Evolutionary conservation across 108 stramenopile species (phyloP).

Genomic region (Cyclostephanos invisitatus): DNA sequence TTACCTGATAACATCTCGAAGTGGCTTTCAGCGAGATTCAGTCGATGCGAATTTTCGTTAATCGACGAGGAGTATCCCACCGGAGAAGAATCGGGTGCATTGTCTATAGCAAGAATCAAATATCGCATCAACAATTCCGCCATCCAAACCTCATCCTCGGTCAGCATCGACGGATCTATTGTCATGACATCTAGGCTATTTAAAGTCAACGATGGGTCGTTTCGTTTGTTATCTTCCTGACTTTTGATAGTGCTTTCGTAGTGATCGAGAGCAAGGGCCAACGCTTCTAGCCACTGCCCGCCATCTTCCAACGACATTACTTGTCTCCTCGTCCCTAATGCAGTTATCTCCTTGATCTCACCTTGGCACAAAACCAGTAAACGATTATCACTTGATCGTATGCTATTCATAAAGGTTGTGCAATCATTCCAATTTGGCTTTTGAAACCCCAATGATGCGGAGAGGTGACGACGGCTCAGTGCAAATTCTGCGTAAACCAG

Average conservation of each 20-base stretch:
- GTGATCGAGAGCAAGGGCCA: conserved; percentile 85
- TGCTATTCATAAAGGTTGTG: conserved; percentile 80
- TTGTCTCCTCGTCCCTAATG: conserved; percentile 61
- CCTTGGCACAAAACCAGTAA: conserved; percentile 73
- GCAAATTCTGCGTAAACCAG: conserved; percentile 83
- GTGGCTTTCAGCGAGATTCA: conserved; percentile 84
- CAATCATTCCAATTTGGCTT: conserved; percentile 12
- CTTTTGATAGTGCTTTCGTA: conserved; percentile 76
- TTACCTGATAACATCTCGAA: conserved; percentile 88
- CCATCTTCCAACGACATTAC: conserved; percentile 80
- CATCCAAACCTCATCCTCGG: conserved; percentile 87
- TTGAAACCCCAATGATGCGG: conserved; percentile 9
- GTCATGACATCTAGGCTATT: conserved; percentile 21
- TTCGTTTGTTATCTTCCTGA: conserved; percentile 68
- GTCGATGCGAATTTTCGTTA: conserved; percentile 16
- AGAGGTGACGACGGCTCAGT: conserved; percentile 51
- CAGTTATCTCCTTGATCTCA: conserved; percentile 67
- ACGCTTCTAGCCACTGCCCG: conserved; percentile 96
- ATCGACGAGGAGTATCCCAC: conserved; percentile 28
- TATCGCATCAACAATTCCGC: conserved; percentile 84
- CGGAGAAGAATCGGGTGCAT: conserved; percentile 74
- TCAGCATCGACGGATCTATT: conserved; percentile 27
- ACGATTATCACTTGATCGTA: conserved; percentile 74
- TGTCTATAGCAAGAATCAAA: conserved; percentile 85
- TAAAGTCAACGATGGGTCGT: conserved; percentile 20